A percentile compares a stretch with the other conserved stretches of the same genome.
These are phyloP conservation scores for Bruguiera hainesii DNA, from an alignment of 441 rosid genomes.

Conservation along the genomic window DNA sequence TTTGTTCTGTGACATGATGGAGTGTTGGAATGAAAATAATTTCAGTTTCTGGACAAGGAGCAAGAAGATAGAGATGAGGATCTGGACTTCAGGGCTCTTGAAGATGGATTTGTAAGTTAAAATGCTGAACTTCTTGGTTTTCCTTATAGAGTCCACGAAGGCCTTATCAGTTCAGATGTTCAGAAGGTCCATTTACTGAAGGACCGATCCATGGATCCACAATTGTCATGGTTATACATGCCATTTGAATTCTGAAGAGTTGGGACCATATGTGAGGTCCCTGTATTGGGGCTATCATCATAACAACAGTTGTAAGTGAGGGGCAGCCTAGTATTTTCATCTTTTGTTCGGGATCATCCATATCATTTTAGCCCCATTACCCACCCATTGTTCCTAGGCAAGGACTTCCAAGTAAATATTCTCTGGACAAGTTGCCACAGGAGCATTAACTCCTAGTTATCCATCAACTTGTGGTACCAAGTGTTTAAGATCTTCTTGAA, in stretches of 20 bases:
- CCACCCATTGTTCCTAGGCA: not conserved
- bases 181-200: not conserved
- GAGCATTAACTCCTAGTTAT: too few species aligned
- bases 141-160: not conserved
- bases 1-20: not conserved
- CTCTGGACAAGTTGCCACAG: too few species aligned
- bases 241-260: not conserved
- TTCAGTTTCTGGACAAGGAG: slow-evolving; percentile 61
- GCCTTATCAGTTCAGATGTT: not conserved
- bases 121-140: not conserved
- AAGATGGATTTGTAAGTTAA: slow-evolving; percentile 75
- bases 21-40: slow-evolving; percentile 4
- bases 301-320: not conserved
- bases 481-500: not conserved
- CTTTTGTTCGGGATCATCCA: not conserved
- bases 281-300: slow-evolving; percentile 1
- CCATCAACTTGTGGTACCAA: too few species aligned
- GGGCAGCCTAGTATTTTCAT: not conserved
- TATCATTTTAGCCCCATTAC: not conserved
- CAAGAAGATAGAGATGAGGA: slow-evolving; percentile 55
- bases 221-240: not conserved
- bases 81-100: slow-evolving; percentile 68
- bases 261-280: not conserved
- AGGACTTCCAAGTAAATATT: not conserved
- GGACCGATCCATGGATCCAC: not conserved